Conservation (phyloP, 2,329 filamentous ascomycete species). For the Phialophora chinensis region DNA sequence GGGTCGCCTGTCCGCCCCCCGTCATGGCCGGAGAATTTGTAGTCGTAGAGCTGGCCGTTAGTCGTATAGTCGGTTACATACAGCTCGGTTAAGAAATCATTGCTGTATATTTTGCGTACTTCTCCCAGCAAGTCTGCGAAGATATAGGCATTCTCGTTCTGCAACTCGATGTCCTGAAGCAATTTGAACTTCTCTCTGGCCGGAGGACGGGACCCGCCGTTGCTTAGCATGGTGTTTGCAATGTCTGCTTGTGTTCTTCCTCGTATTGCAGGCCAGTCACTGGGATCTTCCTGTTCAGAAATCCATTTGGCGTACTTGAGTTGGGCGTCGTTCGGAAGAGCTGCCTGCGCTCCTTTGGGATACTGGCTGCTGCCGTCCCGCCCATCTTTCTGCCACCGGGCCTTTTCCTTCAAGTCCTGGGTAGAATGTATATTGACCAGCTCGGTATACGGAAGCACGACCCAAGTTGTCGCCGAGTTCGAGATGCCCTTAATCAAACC, state of each 20-base stretch:
- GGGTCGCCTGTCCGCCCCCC: slow-evolving; percentile 58
- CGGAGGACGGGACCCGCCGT: slow-evolving; percentile 22
- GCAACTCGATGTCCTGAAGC: slow-evolving; percentile 66
- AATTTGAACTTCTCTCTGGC: slow-evolving; percentile 61
- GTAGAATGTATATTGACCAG: slow-evolving; percentile 19
- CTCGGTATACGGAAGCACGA: slow-evolving; percentile 29
- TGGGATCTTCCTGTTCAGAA: slow-evolving; percentile 29
- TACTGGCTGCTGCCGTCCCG: background rate
- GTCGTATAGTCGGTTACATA: slow-evolving; percentile 85
- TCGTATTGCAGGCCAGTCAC: slow-evolving; percentile 20
- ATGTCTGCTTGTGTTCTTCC: slow-evolving; percentile 25
- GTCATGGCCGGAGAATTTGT: slow-evolving; percentile 47
- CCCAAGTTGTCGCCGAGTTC: slow-evolving; percentile 22
- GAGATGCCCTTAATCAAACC: slow-evolving; percentile 26
- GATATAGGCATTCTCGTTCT: slow-evolving; percentile 31
- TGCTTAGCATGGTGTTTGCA: slow-evolving; percentile 25
- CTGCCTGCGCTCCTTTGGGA: slow-evolving; percentile 7
- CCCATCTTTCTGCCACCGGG: slow-evolving; percentile 1
- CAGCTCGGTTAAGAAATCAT: slow-evolving; percentile 61
- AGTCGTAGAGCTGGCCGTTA: slow-evolving; percentile 68
- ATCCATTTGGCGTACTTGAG: slow-evolving; percentile 37
- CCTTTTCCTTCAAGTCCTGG: slow-evolving; percentile 27
- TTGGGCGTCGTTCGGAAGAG: slow-evolving; percentile 22
- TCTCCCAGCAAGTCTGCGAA: slow-evolving; percentile 76
- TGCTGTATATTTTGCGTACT: slow-evolving; percentile 64